Evolutionary conservation across 2,329 filamentous ascomycete genomes (phyloP).

Genomic region (Fusarium drepaniforme): DNA sequence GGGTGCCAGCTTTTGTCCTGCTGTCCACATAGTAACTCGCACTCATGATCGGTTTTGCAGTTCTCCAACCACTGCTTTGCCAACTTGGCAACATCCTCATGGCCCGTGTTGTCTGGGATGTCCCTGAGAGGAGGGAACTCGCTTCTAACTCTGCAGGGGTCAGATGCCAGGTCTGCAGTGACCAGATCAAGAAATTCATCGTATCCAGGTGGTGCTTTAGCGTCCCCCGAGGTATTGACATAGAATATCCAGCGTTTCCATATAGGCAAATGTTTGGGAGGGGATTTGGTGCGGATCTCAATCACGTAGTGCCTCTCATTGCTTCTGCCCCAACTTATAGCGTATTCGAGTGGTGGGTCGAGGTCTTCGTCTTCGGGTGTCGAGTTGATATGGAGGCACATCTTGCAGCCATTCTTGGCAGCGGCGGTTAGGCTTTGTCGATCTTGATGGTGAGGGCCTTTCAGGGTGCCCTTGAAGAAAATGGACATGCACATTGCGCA

Average conservation of each 20-base stretch:
- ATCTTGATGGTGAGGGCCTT: slow-evolving; percentile 1
- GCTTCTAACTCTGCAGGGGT: neutral
- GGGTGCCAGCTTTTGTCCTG: slow-evolving; percentile 1
- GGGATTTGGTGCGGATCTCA: neutral
- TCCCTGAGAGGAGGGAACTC: neutral
- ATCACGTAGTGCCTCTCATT: neutral
- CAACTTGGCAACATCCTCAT: slow-evolving; percentile 1
- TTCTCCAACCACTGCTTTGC: neutral
- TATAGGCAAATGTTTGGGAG: neutral
- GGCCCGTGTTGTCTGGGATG: slow-evolving; percentile 9
- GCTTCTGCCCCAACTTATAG: neutral
- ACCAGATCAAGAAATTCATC: neutral
- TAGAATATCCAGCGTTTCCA: neutral
- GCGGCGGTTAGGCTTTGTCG: neutral
- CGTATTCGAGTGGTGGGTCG: neutral
- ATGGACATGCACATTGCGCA: slow-evolving; percentile 11
- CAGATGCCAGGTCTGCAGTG: neutral
- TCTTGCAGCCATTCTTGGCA: slow-evolving; percentile 6
- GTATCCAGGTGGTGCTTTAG: neutral
- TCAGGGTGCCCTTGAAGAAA: neutral
- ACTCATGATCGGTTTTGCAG: slow-evolving; percentile 1
- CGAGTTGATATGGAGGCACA: neutral
- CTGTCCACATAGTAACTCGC: neutral
- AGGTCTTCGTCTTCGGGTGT: too few species aligned
- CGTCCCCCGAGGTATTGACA: neutral